Conservation (phyloP, 1,284 basidiomycete species). For the Ustilago esculenta region DNA sequence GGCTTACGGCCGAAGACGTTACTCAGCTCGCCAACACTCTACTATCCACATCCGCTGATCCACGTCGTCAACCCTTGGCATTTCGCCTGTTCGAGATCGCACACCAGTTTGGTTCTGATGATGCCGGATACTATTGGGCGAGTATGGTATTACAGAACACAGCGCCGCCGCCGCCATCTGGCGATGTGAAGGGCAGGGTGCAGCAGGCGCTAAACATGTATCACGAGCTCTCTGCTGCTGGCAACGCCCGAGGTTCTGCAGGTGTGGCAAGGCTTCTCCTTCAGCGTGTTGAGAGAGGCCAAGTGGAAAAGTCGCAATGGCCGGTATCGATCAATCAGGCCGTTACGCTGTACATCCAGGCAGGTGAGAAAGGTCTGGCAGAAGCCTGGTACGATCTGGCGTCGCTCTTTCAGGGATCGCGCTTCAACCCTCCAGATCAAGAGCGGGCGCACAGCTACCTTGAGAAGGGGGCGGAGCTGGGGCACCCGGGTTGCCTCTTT, state of each 20-base stretch:
- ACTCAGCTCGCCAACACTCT: constrained; percentile 33
- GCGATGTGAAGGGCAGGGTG: constrained; percentile 16
- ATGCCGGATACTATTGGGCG: constrained; percentile 58
- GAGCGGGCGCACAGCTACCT: constrained; percentile 29
- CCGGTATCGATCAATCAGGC: constrained; percentile 30
- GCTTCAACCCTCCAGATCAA: constrained; percentile 37
- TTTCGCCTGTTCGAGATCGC: constrained; percentile 42
- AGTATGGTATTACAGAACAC: constrained; percentile 57
- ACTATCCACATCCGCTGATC: constrained; percentile 30
- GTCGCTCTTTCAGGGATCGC: constrained; percentile 34
- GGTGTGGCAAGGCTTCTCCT: constrained; percentile 52
- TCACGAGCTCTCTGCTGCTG: constrained; percentile 44
- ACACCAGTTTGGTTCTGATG: constrained; percentile 40
- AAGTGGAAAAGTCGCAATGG: constrained; percentile 25
- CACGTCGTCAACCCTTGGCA: constrained; percentile 43
- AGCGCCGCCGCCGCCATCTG: constrained; percentile 25
- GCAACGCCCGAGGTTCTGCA: constrained; percentile 47
- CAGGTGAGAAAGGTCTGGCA: constrained; percentile 50
- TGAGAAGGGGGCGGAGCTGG: constrained; percentile 46
- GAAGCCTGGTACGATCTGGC: constrained; percentile 61
- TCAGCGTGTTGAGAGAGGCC: constrained; percentile 29
- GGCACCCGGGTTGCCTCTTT: constrained; percentile 32
- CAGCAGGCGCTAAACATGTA: constrained; percentile 46
- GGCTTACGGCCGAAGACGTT: constrained; percentile 14
- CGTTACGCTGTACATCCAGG: constrained; percentile 45